Conservation (phyloP, 257 asterid species). For the Leptodermis oblonga region DNA sequence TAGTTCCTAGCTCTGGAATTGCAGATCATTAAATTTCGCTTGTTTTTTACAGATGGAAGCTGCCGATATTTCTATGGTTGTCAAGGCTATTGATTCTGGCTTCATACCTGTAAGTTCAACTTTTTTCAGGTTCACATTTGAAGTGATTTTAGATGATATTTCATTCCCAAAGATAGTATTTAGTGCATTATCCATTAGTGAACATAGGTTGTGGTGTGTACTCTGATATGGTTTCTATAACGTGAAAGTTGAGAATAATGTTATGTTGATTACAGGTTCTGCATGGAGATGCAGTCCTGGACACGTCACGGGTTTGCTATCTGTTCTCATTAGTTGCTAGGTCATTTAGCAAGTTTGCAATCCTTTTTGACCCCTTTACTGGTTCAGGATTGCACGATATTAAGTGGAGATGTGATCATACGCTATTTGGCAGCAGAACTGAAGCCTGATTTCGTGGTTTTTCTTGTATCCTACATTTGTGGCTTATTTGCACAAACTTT, state of each 20-base stretch:
- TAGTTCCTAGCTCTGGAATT: not conserved
- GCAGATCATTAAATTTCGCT: not conserved
- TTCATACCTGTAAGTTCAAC: slow-evolving; percentile 77
- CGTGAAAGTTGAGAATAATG: slow-evolving; percentile 1
- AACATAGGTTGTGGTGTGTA: not conserved
- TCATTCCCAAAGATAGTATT: no score
- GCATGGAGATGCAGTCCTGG: slow-evolving; percentile 98
- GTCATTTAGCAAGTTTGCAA: slow-evolving; percentile 13
- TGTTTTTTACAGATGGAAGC: slow-evolving; percentile 48
- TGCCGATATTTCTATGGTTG: slow-evolving; percentile 61
- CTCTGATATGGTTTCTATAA: not conserved
- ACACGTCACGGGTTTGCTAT: slow-evolving; percentile 65
- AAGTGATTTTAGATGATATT: not conserved
- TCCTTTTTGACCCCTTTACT: slow-evolving; percentile 16
- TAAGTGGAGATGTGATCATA: slow-evolving; percentile 94
- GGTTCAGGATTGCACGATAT: slow-evolving; percentile 85
- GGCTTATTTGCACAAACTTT: not conserved
- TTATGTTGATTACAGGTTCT: slow-evolving; percentile 53
- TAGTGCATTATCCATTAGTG: not conserved
- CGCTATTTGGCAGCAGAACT: slow-evolving; percentile 76
- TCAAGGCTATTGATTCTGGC: slow-evolving; percentile 62
- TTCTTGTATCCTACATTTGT: slow-evolving; percentile 70
- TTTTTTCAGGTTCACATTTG: slow-evolving; percentile 1
- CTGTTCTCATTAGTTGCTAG: slow-evolving; percentile 12
- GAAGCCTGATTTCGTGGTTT: slow-evolving; percentile 76